These are phyloP conservation scores for Elsinoe fawcettii DNA, from an alignment of 2,329 filamentous ascomycete genomes.

Conservation along the genomic window DNA sequence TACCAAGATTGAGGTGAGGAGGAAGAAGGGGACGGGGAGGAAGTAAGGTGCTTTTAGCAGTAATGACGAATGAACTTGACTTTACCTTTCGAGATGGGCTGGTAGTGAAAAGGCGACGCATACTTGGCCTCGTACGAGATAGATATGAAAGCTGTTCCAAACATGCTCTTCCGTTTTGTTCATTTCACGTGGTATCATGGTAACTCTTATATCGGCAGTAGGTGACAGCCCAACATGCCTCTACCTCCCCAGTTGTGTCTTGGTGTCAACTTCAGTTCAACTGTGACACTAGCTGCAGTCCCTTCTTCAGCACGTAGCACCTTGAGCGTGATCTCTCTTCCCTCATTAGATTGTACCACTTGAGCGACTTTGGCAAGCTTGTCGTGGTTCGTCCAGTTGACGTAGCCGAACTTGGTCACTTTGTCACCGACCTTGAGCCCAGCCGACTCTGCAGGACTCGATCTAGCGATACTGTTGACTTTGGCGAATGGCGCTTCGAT, in stretches of 20 bases:
- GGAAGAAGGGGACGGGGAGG: conserved; percentile 12
- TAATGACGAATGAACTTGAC: neutral
- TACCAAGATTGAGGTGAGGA: conserved; percentile 18
- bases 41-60: neutral
- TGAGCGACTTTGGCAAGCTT: conserved; percentile 78
- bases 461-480: conserved; percentile 71
- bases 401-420: conserved; percentile 77
- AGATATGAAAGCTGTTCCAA: too few species aligned
- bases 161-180: neutral
- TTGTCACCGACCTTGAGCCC: conserved; percentile 74
- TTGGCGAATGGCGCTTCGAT: conserved; percentile 69
- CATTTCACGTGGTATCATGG: conserved; percentile 4
- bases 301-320: conserved; percentile 53
- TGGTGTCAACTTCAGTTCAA: conserved; percentile 67
- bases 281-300: conserved; percentile 50
- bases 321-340: conserved; percentile 62
- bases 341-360: conserved; percentile 81
- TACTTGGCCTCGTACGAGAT: neutral
- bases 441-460: conserved; percentile 74
- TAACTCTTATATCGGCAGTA: conserved; percentile 61
- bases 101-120: too few species aligned
- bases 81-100: neutral
- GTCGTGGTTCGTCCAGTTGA: conserved; percentile 79
- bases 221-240: conserved; percentile 82
- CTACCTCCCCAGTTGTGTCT: conserved; percentile 80